phyloP scores from a whole-genome alignment of 1,139 yeast genomes.

The Kodamaea sp. region DNA sequence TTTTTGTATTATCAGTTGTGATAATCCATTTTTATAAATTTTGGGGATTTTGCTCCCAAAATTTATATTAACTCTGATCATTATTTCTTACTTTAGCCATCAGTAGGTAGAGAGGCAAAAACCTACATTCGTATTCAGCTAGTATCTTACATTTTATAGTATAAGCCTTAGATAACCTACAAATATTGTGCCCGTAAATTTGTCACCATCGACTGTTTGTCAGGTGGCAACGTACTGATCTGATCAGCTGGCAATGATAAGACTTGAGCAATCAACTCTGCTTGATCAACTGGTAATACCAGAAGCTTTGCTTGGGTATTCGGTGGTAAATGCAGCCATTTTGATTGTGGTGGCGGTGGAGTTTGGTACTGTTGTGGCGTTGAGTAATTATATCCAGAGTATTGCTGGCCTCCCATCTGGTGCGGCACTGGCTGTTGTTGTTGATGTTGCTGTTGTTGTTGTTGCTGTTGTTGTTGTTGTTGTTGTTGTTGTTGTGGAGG shows the following conservation, averaged over 20 bases:
- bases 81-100: too few relatives aligned
- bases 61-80: too few relatives aligned
- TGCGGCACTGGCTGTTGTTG: slow-evolving; percentile 6
- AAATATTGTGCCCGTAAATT: slow-evolving; percentile 57
- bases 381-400: slow-evolving; percentile 3
- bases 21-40: too few relatives aligned
- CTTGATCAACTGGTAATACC: slow-evolving; percentile 52
- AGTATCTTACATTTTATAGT: slow-evolving; percentile 4
- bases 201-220: slow-evolving; percentile 59
- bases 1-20: too few relatives aligned
- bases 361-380: slow-evolving; percentile 7
- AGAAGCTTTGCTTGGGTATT: slow-evolving; percentile 47
- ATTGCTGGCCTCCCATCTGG: slow-evolving; percentile 1
- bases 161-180: slow-evolving; percentile 10
- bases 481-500: slow-evolving; percentile 15
- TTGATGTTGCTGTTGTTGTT: neutral
- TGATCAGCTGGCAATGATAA: slow-evolving; percentile 55
- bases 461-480: slow-evolving; percentile 5
- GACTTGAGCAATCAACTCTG: slow-evolving; percentile 63
- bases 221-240: slow-evolving; percentile 52
- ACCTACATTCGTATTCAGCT: neutral
- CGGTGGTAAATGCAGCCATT: slow-evolving; percentile 51
- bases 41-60: too few relatives aligned
- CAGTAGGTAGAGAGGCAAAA: too few relatives aligned
- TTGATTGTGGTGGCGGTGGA: slow-evolving; percentile 12